These are phyloP conservation scores for Hordeum vulgare DNA, from an alignment of 176 grass and related monocot genomes.

Conservation along the genomic window MorexV3_pseudomolecules_assembly NC_058524.1:501287904-501288403, in stretches of 20 bases:
- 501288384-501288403: not conserved
- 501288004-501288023: not conserved
- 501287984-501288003: not conserved
- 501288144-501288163: not conserved
- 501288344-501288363: not conserved
- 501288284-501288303: not conserved
- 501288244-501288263: not conserved
- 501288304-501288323: not conserved
- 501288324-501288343: not conserved
- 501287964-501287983: not conserved
- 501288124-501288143: not conserved
- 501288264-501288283: not conserved
- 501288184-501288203: not conserved
- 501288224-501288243: constrained; percentile 25
- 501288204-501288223: not conserved
- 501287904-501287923: not conserved
- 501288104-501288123: not conserved
- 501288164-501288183: not conserved
- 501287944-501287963: constrained; percentile 10
- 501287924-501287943: not conserved
- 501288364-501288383: not conserved
- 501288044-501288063: not conserved
- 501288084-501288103: not conserved
- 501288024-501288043: not conserved
- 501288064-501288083: not conserved